Percentiles rank a stretch among this genome's conserved stretches.
Evolutionary conservation across 2,329 filamentous ascomycete species (phyloP).

Genomic region (Alternaria triticina): DNA sequence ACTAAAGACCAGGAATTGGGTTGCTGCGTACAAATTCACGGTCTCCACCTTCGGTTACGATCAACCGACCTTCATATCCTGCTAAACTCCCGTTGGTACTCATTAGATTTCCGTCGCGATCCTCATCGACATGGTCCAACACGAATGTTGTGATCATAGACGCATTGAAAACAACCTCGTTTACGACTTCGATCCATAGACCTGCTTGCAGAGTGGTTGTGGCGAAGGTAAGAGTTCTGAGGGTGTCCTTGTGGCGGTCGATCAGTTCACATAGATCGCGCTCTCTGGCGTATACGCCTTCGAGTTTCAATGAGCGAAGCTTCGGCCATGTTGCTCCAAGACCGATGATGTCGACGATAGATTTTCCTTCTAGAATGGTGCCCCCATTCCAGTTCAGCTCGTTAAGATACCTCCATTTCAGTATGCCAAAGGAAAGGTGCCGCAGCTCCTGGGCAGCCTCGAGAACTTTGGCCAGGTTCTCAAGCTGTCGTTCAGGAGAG

Average conservation of each 20-base stretch:
- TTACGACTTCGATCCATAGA: slow-evolving; percentile 34
- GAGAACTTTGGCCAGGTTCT: slow-evolving; percentile 26
- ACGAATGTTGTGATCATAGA: slow-evolving; percentile 24
- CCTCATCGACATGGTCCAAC: slow-evolving; percentile 31
- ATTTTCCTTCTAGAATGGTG: not conserved
- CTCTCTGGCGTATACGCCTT: slow-evolving; percentile 24
- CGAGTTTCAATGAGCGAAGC: slow-evolving; percentile 27
- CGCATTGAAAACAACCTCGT: slow-evolving; percentile 28
- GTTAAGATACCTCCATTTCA: slow-evolving; percentile 7
- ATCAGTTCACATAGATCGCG: slow-evolving; percentile 26
- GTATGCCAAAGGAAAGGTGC: slow-evolving; percentile 24
- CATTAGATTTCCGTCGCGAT: not conserved
- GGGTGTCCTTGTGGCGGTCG: slow-evolving; percentile 25
- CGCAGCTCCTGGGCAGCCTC: slow-evolving; percentile 21
- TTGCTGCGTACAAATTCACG: slow-evolving; percentile 20
- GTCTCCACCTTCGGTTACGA: slow-evolving; percentile 7
- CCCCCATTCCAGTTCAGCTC: slow-evolving; percentile 9
- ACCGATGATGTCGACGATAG: slow-evolving; percentile 20
- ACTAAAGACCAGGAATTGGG: not conserved
- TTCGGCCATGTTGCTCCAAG: slow-evolving; percentile 29
- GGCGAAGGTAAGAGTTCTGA: slow-evolving; percentile 19
- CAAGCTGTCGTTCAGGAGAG: slow-evolving; percentile 2
- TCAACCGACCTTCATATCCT: slow-evolving; percentile 21
- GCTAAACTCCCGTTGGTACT: not conserved
- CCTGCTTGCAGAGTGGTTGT: slow-evolving; percentile 24